Conservation (phyloP, 2,329 filamentous ascomycete species). For the Rutstroemia sp. region DNA sequence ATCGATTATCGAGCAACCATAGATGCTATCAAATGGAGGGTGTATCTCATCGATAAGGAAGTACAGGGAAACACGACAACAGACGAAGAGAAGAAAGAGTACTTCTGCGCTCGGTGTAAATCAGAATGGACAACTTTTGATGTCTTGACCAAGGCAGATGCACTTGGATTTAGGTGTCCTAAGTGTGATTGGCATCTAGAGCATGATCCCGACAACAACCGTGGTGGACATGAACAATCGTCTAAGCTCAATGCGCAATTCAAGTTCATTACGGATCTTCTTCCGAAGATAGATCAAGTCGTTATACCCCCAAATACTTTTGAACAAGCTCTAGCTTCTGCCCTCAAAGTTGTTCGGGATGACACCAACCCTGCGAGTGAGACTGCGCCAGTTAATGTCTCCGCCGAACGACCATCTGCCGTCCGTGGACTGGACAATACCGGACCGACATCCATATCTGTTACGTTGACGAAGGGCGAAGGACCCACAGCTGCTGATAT, state of each 20-base stretch:
- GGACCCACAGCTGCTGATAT: slow-evolving; percentile 61
- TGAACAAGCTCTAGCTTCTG: slow-evolving; percentile 57
- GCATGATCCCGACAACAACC: slow-evolving; percentile 58
- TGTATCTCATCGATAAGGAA: slow-evolving; percentile 80
- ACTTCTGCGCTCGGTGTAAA: slow-evolving; percentile 73
- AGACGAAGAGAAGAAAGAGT: slow-evolving; percentile 84
- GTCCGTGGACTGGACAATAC: slow-evolving; percentile 62
- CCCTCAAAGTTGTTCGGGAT: slow-evolving; percentile 58
- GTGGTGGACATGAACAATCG: slow-evolving; percentile 65
- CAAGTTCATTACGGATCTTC: slow-evolving; percentile 67
- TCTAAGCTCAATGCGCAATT: slow-evolving; percentile 73
- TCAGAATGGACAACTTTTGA: slow-evolving; percentile 87
- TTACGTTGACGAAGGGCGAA: slow-evolving; percentile 60
- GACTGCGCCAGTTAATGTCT: slow-evolving; percentile 49
- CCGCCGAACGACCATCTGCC: slow-evolving; percentile 52
- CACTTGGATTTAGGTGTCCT: slow-evolving; percentile 72
- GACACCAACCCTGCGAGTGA: slow-evolving; percentile 57
- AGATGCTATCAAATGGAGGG: slow-evolving; percentile 91
- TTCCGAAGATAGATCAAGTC: slow-evolving; percentile 70
- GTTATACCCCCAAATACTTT: slow-evolving; percentile 69
- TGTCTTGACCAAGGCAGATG: slow-evolving; percentile 65
- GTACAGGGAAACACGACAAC: slow-evolving; percentile 79
- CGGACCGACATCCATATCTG: slow-evolving; percentile 60
- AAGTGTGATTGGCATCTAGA: slow-evolving; percentile 62
- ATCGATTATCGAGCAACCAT: slow-evolving; percentile 93